Evolutionary conservation across 192 early-diverging fungal species (phyloP).

Genomic region (Jimgerdemannia flammicorona): DNA sequence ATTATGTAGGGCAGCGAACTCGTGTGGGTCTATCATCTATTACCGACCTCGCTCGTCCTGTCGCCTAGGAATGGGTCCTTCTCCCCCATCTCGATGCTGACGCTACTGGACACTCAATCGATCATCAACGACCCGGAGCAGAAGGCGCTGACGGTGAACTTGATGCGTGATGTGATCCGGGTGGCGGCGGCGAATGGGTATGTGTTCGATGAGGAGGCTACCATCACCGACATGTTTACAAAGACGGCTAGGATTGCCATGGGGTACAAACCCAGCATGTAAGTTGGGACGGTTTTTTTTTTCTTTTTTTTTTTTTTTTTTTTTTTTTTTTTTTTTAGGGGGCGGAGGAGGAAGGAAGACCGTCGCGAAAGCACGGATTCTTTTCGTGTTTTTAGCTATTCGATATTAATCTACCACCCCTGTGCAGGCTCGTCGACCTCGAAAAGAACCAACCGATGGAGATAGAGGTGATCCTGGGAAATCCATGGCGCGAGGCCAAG

Average conservation of each 20-base stretch:
- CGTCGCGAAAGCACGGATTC: too few species aligned
- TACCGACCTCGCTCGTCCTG: not conserved
- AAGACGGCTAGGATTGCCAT: slow-evolving; percentile 27
- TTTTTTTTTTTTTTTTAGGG: too few species aligned
- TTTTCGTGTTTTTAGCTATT: not conserved
- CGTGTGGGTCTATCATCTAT: not conserved
- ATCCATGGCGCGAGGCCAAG: slow-evolving; percentile 32
- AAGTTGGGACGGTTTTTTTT: not conserved
- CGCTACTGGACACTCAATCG: slow-evolving; percentile 49
- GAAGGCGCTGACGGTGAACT: slow-evolving; percentile 28
- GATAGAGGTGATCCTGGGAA: slow-evolving; percentile 31
- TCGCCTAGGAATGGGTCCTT: slow-evolving; percentile 60
- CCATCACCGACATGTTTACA: slow-evolving; percentile 27
- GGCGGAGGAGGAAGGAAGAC: too few species aligned
- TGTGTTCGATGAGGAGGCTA: slow-evolving; percentile 25
- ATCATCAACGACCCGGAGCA: slow-evolving; percentile 48
- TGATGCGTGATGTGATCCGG: slow-evolving; percentile 55
- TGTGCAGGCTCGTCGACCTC: slow-evolving; percentile 35
- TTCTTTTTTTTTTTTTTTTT: too few species aligned
- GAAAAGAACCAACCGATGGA: slow-evolving; percentile 40
- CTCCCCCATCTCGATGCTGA: slow-evolving; percentile 60
- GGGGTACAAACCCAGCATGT: slow-evolving; percentile 35
- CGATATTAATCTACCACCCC: too few species aligned
- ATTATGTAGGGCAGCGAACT: too few species aligned
- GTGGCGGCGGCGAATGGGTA: slow-evolving; percentile 47